Conservation (phyloP, 192 early-diverging fungal genomes). For the Coemansia sp. region DNA sequence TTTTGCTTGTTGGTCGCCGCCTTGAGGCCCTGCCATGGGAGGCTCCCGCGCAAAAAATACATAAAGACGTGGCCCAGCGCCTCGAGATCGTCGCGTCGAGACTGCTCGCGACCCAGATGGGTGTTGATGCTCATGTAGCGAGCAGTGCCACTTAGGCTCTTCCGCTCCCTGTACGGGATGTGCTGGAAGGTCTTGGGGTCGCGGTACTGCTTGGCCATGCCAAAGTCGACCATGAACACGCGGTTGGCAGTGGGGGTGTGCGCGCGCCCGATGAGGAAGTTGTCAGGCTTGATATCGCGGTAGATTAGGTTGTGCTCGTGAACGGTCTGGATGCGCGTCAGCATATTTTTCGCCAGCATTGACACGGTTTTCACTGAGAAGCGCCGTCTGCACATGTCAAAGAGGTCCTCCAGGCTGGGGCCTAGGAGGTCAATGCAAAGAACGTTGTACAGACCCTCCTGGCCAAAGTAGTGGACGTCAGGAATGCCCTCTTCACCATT, state of each 20-base stretch:
- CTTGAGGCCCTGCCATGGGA: constrained; percentile 93
- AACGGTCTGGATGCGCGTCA: constrained; percentile 75
- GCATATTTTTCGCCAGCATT: constrained; percentile 81
- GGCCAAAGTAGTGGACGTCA: constrained; percentile 79
- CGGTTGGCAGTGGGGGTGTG: constrained; percentile 68
- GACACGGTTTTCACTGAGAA: constrained; percentile 86
- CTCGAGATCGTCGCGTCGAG: constrained; percentile 88
- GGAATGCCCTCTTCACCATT: constrained; percentile 89
- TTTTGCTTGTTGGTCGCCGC: constrained; percentile 90
- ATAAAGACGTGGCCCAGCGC: constrained; percentile 86
- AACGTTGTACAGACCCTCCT: constrained; percentile 77
- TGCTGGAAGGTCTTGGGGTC: constrained; percentile 81
- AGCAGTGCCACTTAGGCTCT: constrained; percentile 90
- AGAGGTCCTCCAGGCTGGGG: constrained; percentile 84
- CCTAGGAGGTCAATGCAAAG: constrained; percentile 91
- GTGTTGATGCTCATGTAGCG: constrained; percentile 91
- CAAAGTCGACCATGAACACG: constrained; percentile 89
- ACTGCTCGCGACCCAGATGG: constrained; percentile 83
- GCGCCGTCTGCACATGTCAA: constrained; percentile 85
- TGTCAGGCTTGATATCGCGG: constrained; percentile 89
- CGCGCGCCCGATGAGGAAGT: constrained; percentile 86
- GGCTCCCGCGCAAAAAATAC: constrained; percentile 86
- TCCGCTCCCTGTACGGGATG: constrained; percentile 90
- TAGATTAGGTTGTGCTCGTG: constrained; percentile 89
- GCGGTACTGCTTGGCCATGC: constrained; percentile 84